Conservation (phyloP, 176 grass and related monocot genomes). For the Oryza punctata region DNA sequence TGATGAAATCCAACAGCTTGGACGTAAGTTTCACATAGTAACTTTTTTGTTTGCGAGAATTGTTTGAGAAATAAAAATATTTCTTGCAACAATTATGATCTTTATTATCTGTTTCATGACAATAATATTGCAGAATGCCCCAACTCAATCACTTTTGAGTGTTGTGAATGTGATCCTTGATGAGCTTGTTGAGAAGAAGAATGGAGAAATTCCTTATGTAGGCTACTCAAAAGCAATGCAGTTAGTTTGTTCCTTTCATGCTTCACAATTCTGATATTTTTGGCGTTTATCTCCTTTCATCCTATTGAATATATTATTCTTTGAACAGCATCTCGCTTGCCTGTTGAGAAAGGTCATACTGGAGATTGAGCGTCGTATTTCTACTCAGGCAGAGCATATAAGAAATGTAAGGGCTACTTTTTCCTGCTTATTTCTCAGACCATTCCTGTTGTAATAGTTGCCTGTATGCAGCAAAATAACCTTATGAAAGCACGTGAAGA, state of each 20-base stretch:
- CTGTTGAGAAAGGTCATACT: constrained; percentile 69
- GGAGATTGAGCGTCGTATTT: constrained; percentile 69
- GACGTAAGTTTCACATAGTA: constrained; percentile 51
- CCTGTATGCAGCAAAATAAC: constrained; percentile 72
- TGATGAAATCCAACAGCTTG: constrained; percentile 72
- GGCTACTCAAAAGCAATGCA: constrained; percentile 66
- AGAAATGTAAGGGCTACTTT: constrained; percentile 58
- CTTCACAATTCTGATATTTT: constrained; percentile 10
- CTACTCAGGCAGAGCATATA: constrained; percentile 74
- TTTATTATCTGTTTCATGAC: constrained; percentile 8
- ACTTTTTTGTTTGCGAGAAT: not conserved
- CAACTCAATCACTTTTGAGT: constrained; percentile 76
- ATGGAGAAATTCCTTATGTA: constrained; percentile 81
- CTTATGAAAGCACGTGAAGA: constrained; percentile 77
- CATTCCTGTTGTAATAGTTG: constrained; percentile 29
- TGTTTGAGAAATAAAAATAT: constrained; percentile 1
- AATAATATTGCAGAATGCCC: constrained; percentile 60
- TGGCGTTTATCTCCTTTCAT: constrained; percentile 5
- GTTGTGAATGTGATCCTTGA: constrained; percentile 71
- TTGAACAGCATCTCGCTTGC: constrained; percentile 51
- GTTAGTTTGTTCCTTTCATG: constrained; percentile 64
- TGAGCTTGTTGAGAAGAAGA: constrained; percentile 72
- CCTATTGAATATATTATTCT: constrained; percentile 15
- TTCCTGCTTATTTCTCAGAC: constrained; percentile 20
- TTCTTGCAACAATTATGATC: not conserved